Evolutionary conservation across 2,329 filamentous ascomycete genomes (phyloP).

Genomic region (Davidsoniella eucalypti): DNA sequence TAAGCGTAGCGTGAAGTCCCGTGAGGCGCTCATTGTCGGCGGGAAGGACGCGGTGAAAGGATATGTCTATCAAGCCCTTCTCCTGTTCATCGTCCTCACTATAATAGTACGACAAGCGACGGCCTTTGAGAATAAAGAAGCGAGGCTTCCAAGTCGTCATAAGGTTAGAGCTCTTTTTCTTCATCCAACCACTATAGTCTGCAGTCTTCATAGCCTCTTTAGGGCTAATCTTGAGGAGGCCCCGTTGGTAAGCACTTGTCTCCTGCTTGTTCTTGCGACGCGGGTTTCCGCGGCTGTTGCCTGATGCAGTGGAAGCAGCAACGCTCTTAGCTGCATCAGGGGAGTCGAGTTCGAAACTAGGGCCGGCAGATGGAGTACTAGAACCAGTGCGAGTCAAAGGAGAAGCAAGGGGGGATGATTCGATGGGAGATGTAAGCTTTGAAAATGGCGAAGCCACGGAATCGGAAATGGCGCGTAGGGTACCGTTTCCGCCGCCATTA

Average conservation of each 20-base stretch:
- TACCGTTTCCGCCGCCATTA: constrained; percentile 29
- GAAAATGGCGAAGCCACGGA: constrained; percentile 21
- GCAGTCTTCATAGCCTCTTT: constrained; percentile 70
- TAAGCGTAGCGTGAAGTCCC: constrained; percentile 79
- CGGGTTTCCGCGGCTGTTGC: constrained; percentile 24
- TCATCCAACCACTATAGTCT: constrained; percentile 98
- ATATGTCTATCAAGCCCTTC: constrained; percentile 93
- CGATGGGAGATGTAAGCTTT: constrained; percentile 32
- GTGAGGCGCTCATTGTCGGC: constrained; percentile 85
- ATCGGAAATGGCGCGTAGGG: constrained; percentile 77
- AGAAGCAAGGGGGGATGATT: constrained; percentile 35
- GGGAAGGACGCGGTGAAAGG: constrained; percentile 88
- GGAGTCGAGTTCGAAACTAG: constrained; percentile 66
- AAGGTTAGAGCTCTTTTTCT: constrained; percentile 88
- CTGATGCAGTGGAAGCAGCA: constrained; percentile 28
- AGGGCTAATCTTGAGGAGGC: constrained; percentile 65
- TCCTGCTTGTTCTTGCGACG: constrained; percentile 76
- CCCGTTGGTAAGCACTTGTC: constrained; percentile 84
- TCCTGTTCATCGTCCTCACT: constrained; percentile 83
- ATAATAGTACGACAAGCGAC: constrained; percentile 90
- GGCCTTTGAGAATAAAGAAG: constrained; percentile 84
- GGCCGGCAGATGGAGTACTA: constrained; percentile 45
- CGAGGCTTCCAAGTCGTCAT: constrained; percentile 97
- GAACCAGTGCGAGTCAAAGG: constrained; percentile 61
- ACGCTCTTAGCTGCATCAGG: constrained; percentile 42